phyloP scores from a whole-genome alignment of 345 rosid species.

The Populus davidiana region DNA sequence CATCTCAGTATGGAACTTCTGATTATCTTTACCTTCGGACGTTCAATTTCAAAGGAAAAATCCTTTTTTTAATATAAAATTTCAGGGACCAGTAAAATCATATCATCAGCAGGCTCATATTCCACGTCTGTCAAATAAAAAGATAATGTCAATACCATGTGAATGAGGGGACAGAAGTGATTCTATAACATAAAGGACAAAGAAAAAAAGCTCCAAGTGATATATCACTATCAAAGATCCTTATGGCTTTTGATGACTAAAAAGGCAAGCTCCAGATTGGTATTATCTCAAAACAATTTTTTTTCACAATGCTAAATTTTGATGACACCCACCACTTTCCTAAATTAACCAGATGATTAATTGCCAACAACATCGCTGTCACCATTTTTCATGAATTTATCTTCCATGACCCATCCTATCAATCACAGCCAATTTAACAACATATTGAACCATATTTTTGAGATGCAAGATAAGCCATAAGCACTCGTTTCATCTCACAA shows the following conservation, averaged over 20 bases:
- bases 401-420: too few relatives aligned
- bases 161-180: neutral
- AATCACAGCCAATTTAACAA: too few relatives aligned
- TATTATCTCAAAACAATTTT: too few relatives aligned
- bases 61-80: neutral
- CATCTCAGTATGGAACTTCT: constrained; percentile 7
- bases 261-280: neutral
- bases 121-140: neutral
- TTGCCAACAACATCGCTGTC: too few relatives aligned
- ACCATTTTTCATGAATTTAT: too few relatives aligned
- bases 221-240: neutral
- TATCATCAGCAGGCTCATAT: neutral
- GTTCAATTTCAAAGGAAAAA: neutral
- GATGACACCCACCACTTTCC: too few relatives aligned
- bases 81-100: neutral
- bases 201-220: neutral
- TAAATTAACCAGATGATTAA: too few relatives aligned
- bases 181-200: neutral
- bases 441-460: too few relatives aligned
- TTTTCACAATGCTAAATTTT: too few relatives aligned
- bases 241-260: neutral
- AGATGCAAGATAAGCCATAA: too few relatives aligned
- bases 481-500: too few relatives aligned
- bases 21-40: neutral
- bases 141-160: neutral